Base-by-base conservation (phyloP, 345 rosid species). In the Rhizophora apiculata region DNA sequence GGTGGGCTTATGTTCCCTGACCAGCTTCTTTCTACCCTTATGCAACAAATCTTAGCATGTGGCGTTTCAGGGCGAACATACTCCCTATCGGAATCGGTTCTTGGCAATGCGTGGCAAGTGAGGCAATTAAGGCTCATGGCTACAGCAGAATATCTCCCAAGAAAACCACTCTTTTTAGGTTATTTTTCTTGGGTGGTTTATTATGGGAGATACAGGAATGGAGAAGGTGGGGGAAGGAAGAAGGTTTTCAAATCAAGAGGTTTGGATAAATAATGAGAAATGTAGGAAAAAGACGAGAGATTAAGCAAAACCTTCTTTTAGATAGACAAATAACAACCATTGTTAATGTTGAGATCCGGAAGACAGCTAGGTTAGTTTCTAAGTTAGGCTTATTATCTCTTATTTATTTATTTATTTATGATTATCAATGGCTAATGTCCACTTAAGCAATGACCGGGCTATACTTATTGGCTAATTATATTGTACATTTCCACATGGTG, bases 81-180 rank as follows among this genome's bases (percentile, higher is more conserved):
- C 6, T 75, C 76, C 26, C 36, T 36, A 0, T 75, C 67, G 0
- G 88, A 84, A 56, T 76, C 39, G 11, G 75, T 74, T 67, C 83
- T 78, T 65, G 60, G 79, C 27, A 81, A 64, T 21, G 27, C 37
- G 24, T 78, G 88, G 82, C 90, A 81, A 19, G 83, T 76, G 2
- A 90, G 84, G 81, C 98, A 89, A 76, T 83, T 84, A 21, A 92
- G 79, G 66, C 81, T 88, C 94, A 92, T 89, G 57, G 64, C 43
- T 58, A n/a, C n/a, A 10, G 8, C 30, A 36, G 1, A 62, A 5
- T 19, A 36, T 2, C 16, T 21, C 60, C 29, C 29, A 22, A 21
- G 60, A 22, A 22, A 55, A 22, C 60, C 30, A 22, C 60, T 5
- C 29, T 9, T 9, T 22, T 22, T 1, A 22, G 60, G 60, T 55